Conservation (phyloP, 2,329 filamentous ascomycete genomes). For the Botrytis squamosa region DNA sequence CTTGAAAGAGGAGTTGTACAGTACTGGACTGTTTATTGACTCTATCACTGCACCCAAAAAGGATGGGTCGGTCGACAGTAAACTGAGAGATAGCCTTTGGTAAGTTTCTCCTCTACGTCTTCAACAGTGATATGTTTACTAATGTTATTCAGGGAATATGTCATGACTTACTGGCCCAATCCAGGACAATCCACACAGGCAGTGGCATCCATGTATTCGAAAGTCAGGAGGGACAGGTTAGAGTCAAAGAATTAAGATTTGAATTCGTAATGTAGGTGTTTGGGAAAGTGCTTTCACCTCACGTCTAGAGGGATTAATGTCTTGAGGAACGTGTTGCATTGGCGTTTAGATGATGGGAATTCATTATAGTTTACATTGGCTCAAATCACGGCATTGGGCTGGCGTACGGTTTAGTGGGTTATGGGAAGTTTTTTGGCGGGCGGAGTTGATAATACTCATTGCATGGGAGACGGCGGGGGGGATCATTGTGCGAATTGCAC, state of each 20-base stretch:
- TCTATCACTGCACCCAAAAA: slow-evolving; percentile 33
- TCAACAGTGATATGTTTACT: slow-evolving; percentile 17
- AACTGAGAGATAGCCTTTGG: slow-evolving; percentile 37
- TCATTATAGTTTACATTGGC: slow-evolving; percentile 9
- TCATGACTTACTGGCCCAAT: slow-evolving; percentile 38
- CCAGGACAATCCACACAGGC: slow-evolving; percentile 33
- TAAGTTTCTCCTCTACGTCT: slow-evolving; percentile 26
- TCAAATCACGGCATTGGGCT: slow-evolving; percentile 15
- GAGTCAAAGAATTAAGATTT: slow-evolving; percentile 7
- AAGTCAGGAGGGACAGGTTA: slow-evolving; percentile 29
- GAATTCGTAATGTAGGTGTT: not conserved
- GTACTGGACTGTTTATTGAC: slow-evolving; percentile 62
- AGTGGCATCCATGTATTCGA: slow-evolving; percentile 36
- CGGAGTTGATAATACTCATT: slow-evolving; percentile 14
- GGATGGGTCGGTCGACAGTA: slow-evolving; percentile 28
- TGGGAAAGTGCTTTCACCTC: not conserved
- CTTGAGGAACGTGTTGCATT: slow-evolving; percentile 8
- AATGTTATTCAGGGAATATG: slow-evolving; percentile 37
- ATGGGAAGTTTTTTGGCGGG: slow-evolving; percentile 1
- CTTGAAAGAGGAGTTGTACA: slow-evolving; percentile 59
- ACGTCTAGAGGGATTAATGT: slow-evolving; percentile 3
- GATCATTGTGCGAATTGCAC: slow-evolving; percentile 9
- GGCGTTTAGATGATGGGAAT: slow-evolving; percentile 15
- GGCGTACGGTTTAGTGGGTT: slow-evolving; percentile 6
- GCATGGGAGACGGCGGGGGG: slow-evolving; percentile 3